Percentiles rank a stretch among this genome's conserved stretches.
Evolutionary conservation across 169 alveolate species (phyloP).

Genomic region (Hammondia hammondi): DNA sequence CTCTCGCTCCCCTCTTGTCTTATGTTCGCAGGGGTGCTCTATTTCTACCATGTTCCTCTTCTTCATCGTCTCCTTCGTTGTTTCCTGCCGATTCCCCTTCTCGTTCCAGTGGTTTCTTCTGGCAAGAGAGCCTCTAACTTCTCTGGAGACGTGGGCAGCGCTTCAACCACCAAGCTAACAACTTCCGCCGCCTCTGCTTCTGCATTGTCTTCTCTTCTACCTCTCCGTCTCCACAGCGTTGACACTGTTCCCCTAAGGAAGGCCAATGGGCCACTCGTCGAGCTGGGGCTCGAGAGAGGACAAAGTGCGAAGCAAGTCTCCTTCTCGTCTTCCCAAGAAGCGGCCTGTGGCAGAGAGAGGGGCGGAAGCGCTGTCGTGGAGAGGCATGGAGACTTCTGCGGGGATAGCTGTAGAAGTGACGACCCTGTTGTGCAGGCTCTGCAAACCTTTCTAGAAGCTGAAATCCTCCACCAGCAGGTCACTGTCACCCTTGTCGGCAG

Average conservation of each 20-base stretch:
- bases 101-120: neutral
- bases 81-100: slow-evolving; percentile 17
- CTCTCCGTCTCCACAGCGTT: neutral
- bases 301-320: no score
- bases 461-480: neutral
- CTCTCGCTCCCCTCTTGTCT: neutral
- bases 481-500: neutral
- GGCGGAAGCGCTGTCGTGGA: neutral
- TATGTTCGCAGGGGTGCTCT: neutral
- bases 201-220: neutral
- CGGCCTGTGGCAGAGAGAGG: neutral
- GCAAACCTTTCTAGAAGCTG: neutral
- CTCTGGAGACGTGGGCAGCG: neutral
- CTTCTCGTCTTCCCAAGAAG: no score
- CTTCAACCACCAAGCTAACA: neutral
- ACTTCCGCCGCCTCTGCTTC: neutral
- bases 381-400: neutral
- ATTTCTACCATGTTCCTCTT: slow-evolving; percentile 16
- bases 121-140: neutral
- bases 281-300: no score
- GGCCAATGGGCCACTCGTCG: no score
- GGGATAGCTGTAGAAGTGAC: neutral
- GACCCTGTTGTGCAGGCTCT: neutral
- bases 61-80: neutral
- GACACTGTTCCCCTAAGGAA: neutral